Evolutionary conservation across 192 early-diverging fungal species (phyloP).

Genomic region (Pecoramyces ruminantium): DNA sequence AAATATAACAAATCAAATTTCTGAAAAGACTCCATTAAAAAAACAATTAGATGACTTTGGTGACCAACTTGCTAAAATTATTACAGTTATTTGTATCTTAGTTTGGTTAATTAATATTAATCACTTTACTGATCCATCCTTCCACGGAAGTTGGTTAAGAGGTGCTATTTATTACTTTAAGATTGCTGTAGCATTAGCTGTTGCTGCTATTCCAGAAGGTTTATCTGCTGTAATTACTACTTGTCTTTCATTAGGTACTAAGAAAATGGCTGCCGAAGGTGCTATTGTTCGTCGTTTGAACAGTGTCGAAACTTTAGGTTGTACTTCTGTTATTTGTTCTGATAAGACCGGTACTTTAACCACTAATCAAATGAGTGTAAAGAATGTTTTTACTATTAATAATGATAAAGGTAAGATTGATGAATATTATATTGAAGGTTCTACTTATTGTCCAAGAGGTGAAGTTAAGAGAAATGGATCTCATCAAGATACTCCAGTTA

Average conservation of each 20-base stretch:
- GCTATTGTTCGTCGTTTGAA: constrained; percentile 89
- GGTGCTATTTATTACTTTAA: constrained; percentile 98
- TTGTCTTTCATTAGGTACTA: constrained; percentile 90
- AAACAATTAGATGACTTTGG: constrained; percentile 92
- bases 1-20: constrained; percentile 63
- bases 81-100: constrained; percentile 76
- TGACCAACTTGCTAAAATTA: constrained; percentile 60
- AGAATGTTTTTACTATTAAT: constrained; percentile 36
- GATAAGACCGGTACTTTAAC: constrained; percentile 99
- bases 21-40: constrained; percentile 92
- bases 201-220: constrained; percentile 98
- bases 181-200: constrained; percentile 94
- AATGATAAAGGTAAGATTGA: constrained; percentile 19
- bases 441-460: constrained; percentile 75
- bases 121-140: constrained; percentile 79
- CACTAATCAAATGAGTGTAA: constrained; percentile 91
- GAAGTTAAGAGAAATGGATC: constrained; percentile 28
- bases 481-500: constrained; percentile 20
- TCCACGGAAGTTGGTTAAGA: constrained; percentile 74
- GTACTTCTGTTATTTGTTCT: constrained; percentile 93
- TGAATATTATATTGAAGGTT: constrained; percentile 68
- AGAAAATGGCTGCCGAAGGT: constrained; percentile 88
- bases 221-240: constrained; percentile 97
- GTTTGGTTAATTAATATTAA: constrained; percentile 97
- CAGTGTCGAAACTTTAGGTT: constrained; percentile 90